Evolutionary conservation across 768 basidiomycete species (phyloP).

Genomic region (Kwoniella sp.): DNA sequence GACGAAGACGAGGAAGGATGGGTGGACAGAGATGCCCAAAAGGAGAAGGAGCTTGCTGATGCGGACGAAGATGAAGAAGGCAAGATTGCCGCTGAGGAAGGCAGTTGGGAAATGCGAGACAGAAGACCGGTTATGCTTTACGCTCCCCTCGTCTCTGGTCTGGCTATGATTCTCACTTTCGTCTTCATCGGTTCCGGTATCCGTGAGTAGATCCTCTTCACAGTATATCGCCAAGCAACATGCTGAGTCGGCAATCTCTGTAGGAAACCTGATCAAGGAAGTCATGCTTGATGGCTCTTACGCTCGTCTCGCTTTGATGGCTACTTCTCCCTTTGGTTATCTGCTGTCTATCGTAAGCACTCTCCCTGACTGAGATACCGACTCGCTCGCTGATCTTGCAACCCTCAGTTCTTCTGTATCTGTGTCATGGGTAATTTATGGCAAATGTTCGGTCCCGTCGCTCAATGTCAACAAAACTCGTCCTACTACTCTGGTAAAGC

Average conservation of each 20-base stretch:
- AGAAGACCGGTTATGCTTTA: conserved; percentile 51
- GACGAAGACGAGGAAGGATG: conserved; percentile 30
- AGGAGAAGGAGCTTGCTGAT: conserved; percentile 35
- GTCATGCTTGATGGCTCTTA: conserved; percentile 68
- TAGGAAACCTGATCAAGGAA: conserved; percentile 69
- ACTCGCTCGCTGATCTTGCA: not conserved
- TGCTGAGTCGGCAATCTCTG: conserved; percentile 36
- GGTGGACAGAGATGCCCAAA: conserved; percentile 37
- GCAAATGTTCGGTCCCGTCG: conserved; percentile 55
- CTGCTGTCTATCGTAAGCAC: conserved; percentile 57
- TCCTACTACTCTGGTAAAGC: conserved; percentile 53
- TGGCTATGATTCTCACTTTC: conserved; percentile 50
- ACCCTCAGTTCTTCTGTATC: conserved; percentile 45
- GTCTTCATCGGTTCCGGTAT: conserved; percentile 51
- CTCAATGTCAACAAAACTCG: conserved; percentile 52
- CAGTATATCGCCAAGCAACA: not conserved
- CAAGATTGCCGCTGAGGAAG: conserved; percentile 35
- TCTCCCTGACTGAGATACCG: no score
- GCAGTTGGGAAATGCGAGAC: conserved; percentile 45
- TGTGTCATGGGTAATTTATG: conserved; percentile 55
- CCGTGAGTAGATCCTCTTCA: conserved; percentile 48
- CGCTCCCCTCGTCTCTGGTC: conserved; percentile 51
- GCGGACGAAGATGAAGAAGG: conserved; percentile 37
- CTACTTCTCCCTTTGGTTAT: conserved; percentile 65
- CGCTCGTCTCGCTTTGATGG: conserved; percentile 68